These are phyloP conservation scores for Leccinum rimulosum DNA, from an alignment of 768 basidiomycete species.

Conservation along the genomic window DNA sequence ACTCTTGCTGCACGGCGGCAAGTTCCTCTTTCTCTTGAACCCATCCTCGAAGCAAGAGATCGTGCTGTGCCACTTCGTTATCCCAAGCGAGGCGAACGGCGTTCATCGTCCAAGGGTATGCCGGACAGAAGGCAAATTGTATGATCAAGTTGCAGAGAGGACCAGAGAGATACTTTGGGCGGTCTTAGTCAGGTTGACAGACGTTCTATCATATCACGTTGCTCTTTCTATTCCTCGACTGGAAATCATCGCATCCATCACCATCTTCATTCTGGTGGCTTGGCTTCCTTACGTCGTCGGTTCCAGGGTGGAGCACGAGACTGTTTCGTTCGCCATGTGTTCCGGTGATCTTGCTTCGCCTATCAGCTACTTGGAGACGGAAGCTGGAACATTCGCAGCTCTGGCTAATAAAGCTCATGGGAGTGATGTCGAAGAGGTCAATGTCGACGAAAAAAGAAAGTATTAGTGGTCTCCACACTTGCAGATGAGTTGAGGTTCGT, in stretches of 20 bases:
- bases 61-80: constrained; percentile 1
- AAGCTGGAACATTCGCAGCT: too few species aligned
- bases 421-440: too few species aligned
- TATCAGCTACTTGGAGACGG: too few species aligned
- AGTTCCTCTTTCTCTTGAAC: not conserved
- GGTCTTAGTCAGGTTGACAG: not conserved
- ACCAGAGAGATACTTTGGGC: not conserved
- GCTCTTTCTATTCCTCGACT: constrained; percentile 45
- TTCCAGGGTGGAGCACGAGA: too few species aligned
- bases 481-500: too few species aligned
- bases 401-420: too few species aligned
- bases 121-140: constrained; percentile 10
- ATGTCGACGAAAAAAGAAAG: too few species aligned
- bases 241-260: constrained; percentile 46
- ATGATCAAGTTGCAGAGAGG: not conserved
- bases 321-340: too few species aligned
- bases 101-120: constrained; percentile 10
- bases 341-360: too few species aligned
- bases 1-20: too few species aligned
- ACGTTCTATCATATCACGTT: constrained; percentile 35
- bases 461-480: too few species aligned
- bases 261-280: constrained; percentile 35
- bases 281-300: too few species aligned
- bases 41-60: constrained; percentile 2
- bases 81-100: constrained; percentile 12